Conservation (phyloP, 345 rosid genomes). For the Triadica sebifera region DNA sequence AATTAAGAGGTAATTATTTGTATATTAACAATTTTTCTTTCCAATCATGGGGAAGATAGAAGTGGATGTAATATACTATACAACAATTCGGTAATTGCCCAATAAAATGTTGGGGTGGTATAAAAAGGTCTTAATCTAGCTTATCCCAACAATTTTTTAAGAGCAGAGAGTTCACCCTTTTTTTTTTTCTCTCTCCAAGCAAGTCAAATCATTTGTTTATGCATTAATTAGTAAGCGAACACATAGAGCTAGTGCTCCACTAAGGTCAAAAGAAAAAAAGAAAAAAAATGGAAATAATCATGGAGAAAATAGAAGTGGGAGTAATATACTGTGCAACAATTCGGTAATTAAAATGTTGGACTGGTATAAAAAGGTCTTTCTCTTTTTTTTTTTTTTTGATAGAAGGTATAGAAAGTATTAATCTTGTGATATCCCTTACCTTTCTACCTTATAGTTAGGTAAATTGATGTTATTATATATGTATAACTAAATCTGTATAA, state of each 20-base stretch:
- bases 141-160: neutral
- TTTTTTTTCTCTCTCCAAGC: neutral
- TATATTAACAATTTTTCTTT: neutral
- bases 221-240: neutral
- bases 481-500: no score
- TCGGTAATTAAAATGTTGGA: no score
- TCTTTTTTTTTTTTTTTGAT: no score
- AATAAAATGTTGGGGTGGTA: neutral
- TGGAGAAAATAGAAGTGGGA: neutral
- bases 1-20: no score
- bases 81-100: neutral
- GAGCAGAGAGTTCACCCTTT: neutral
- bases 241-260: neutral
- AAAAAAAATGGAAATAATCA: no score
- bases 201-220: constrained; percentile 8
- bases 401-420: no score
- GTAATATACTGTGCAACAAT: neutral
- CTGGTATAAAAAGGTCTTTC: no score
- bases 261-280: neutral
- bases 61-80: neutral
- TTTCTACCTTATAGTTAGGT: no score
- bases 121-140: neutral
- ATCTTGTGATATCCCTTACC: no score
- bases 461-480: no score
- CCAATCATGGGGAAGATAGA: neutral